Percentiles rank a stretch among this genome's conserved stretches.
Conservation (phyloP, 2,329 filamentous ascomycete species). For the Elsinoe necatrix region DNA sequence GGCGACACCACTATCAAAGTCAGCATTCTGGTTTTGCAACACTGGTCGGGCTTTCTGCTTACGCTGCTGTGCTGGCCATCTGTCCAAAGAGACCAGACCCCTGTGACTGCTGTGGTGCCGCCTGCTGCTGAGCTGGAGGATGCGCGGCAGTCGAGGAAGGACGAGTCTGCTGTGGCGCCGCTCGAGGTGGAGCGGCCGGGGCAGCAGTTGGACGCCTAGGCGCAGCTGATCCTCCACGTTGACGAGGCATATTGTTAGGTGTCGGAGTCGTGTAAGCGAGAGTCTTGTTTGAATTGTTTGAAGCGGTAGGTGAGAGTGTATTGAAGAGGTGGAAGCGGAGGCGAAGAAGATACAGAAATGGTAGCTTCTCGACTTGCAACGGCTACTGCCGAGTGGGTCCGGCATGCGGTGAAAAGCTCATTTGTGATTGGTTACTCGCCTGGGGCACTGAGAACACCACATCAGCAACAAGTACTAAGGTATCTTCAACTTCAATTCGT, state of each 20-base stretch:
- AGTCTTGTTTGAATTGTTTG: not conserved
- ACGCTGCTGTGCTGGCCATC: constrained; percentile 98
- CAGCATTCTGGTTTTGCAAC: not conserved
- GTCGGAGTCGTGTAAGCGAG: not conserved
- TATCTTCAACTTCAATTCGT: too few relatives aligned
- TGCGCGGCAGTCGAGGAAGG: constrained; percentile 43
- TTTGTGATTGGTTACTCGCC: not conserved
- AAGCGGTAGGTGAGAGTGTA: not conserved
- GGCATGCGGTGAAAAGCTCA: not conserved
- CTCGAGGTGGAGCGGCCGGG: constrained; percentile 45
- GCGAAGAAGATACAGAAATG: constrained; percentile 16
- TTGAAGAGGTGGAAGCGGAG: not conserved
- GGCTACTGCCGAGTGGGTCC: constrained; percentile 8
- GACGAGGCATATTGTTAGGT: constrained; percentile 38
- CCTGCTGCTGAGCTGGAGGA: constrained; percentile 38
- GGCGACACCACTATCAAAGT: constrained; percentile 70
- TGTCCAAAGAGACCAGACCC: constrained; percentile 86
- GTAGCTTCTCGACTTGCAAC: constrained; percentile 12
- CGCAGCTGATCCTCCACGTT: constrained; percentile 38
- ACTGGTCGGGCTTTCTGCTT: constrained; percentile 42
- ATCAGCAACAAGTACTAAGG: not conserved
- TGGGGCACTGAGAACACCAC: not conserved
- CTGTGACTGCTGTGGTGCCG: constrained; percentile 45
- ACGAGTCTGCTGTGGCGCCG: constrained; percentile 53
- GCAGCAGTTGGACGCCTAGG: constrained; percentile 39